Conservation (phyloP, 306 rosid species). For the Lotus japonicus region DNA sequence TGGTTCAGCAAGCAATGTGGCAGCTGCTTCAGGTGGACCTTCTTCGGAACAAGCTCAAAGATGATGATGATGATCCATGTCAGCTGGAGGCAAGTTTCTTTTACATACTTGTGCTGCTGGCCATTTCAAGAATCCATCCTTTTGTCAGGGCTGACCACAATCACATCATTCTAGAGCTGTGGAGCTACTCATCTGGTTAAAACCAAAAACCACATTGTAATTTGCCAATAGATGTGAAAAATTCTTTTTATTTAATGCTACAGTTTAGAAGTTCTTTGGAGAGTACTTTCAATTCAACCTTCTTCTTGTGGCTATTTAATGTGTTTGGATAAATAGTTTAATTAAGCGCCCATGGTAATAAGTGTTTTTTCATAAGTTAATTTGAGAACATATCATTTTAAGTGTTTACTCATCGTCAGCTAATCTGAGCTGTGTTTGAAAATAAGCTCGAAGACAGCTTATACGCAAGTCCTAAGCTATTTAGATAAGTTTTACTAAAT, state of each 20-base stretch:
- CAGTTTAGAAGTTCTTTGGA: slow-evolving; percentile 20
- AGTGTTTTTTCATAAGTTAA: no score
- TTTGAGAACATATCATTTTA: no score
- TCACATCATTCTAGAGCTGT: slow-evolving; percentile 4
- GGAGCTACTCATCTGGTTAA: slow-evolving; percentile 29
- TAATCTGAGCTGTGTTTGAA: no score
- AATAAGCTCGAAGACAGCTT: no score
- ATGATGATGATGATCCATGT: slow-evolving; percentile 27
- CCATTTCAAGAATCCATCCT: slow-evolving; percentile 20
- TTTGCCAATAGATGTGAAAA: slow-evolving; percentile 24
- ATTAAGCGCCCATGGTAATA: no score
- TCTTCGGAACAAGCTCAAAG: slow-evolving; percentile 93
- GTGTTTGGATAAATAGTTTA: no score
- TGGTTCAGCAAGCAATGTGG: slow-evolving; percentile 70
- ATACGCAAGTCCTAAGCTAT: no score
- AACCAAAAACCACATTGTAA: slow-evolving; percentile 21
- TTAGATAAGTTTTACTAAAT: no score
- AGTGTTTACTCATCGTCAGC: no score
- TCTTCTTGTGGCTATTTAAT: no score
- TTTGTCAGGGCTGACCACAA: neutral
- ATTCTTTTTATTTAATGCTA: neutral
- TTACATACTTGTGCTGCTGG: slow-evolving; percentile 49
- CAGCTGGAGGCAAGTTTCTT: slow-evolving; percentile 66
- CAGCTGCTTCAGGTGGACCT: slow-evolving; percentile 67
- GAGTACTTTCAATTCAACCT: neutral